Conservation (phyloP, 352 stramenopile genomes). For the Phytophthora citricola region DNA sequence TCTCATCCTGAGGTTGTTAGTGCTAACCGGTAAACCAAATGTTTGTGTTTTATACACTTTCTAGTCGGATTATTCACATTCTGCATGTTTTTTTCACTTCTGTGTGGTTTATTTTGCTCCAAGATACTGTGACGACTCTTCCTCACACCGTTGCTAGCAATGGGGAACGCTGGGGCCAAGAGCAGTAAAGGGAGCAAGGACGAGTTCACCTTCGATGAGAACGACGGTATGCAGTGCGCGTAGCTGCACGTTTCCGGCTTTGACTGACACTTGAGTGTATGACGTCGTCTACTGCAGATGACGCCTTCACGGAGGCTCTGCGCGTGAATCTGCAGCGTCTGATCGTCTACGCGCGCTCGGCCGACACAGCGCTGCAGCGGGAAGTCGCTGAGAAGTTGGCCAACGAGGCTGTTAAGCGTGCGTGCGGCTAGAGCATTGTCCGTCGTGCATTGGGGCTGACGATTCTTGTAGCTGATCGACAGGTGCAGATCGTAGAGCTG, state of each 20-base stretch:
- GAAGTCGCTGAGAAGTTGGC: conserved; percentile 95
- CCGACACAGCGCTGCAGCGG: conserved; percentile 88
- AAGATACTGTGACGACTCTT: conserved; percentile 21
- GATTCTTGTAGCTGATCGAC: conserved; percentile 75
- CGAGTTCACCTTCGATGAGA: conserved; percentile 84
- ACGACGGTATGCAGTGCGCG: conserved; percentile 40
- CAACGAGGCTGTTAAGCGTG: conserved; percentile 95
- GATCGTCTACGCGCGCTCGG: conserved; percentile 93
- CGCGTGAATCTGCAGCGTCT: conserved; percentile 91
- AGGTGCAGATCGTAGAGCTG: conserved; percentile 95
- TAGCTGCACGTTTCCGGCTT: not conserved
- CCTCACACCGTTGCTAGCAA: conserved; percentile 9
- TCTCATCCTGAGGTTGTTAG: too few relatives aligned
- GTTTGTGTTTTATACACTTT: too few relatives aligned
- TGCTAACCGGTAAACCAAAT: too few relatives aligned
- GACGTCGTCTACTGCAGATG: conserved; percentile 51
- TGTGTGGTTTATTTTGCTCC: not conserved
- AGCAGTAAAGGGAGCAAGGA: conserved; percentile 76
- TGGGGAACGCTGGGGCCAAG: conserved; percentile 63
- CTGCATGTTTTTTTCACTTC: not conserved
- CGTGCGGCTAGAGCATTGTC: conserved; percentile 11
- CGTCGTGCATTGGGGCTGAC: not conserved
- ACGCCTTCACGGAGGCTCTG: conserved; percentile 88
- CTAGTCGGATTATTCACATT: too few relatives aligned
- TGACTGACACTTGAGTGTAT: not conserved